Evolutionary conservation across 2,329 filamentous ascomycete genomes (phyloP).

Genomic region (Chaetomiaceae sp.): DNA sequence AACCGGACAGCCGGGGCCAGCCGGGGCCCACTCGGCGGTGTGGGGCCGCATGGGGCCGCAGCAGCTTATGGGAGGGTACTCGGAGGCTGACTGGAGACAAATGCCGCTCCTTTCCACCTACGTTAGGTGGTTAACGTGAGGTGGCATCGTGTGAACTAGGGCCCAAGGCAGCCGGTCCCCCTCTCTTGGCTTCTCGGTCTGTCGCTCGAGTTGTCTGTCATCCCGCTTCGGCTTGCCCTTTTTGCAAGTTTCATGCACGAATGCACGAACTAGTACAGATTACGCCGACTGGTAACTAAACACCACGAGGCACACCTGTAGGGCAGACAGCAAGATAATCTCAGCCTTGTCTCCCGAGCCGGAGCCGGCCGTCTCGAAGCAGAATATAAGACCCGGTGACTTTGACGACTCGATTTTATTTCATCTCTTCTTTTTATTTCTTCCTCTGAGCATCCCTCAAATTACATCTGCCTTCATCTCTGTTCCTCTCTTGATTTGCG

Average conservation of each 20-base stretch:
- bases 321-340: neutral
- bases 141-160: neutral
- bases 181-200: too few species aligned
- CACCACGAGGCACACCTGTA: neutral
- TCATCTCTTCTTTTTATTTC: too few species aligned
- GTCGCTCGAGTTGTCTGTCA: too few species aligned
- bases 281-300: neutral
- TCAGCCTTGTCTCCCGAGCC: neutral
- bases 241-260: too few species aligned
- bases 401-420: too few species aligned
- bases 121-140: neutral
- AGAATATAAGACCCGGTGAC: too few species aligned
- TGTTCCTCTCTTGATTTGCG: too few species aligned
- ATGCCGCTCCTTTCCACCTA: neutral
- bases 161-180: neutral
- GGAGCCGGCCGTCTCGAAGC: too few species aligned
- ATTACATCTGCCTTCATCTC: too few species aligned
- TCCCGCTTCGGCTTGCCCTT: too few species aligned
- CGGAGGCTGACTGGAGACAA: neutral
- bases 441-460: too few species aligned
- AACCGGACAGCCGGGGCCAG: neutral
- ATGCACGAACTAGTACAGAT: too few species aligned
- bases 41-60: conserved; percentile 2
- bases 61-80: neutral
- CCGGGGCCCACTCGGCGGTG: conserved; percentile 1